Conservation (phyloP, 2,329 filamentous ascomycete species). For the Lasiodiplodia gonubiensis region DNA sequence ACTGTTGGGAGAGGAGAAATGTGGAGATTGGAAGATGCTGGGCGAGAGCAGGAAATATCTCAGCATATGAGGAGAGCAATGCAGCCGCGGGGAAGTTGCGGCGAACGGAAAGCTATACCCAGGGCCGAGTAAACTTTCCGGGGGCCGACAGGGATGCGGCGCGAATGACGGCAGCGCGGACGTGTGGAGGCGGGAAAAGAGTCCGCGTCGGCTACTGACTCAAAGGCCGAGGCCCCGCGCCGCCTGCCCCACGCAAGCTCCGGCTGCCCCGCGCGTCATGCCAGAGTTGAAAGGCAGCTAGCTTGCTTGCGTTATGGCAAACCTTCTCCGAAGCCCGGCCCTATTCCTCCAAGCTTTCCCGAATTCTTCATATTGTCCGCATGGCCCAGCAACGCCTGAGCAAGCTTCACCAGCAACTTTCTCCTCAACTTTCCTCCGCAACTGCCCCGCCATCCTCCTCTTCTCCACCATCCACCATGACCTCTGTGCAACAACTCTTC, state of each 20-base stretch:
- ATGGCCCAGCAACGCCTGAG: constrained; percentile 20
- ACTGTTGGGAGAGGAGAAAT: neutral
- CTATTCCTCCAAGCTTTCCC: constrained; percentile 1
- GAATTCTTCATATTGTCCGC: constrained; percentile 14
- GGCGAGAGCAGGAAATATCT: neutral
- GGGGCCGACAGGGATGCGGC: neutral
- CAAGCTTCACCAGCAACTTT: constrained; percentile 15
- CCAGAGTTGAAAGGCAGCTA: neutral
- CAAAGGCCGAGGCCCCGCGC: constrained; percentile 28
- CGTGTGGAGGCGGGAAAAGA: constrained; percentile 22
- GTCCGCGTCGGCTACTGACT: constrained; percentile 26
- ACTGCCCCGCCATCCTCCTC: constrained; percentile 37
- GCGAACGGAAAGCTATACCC: constrained; percentile 28
- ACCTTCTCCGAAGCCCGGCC: constrained; percentile 16
- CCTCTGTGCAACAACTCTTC: constrained; percentile 52
- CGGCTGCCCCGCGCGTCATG: constrained; percentile 18
- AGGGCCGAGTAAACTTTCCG: constrained; percentile 4
- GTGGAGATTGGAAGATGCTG: neutral
- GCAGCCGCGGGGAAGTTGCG: constrained; percentile 1
- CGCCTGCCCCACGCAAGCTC: constrained; percentile 1
- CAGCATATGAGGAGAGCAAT: constrained; percentile 12
- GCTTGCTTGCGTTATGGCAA: constrained; percentile 5
- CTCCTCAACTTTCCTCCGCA: neutral
- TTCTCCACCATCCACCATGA: constrained; percentile 36
- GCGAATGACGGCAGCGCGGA: constrained; percentile 3